Evolutionary conservation across 768 basidiomycete species (phyloP).

Genomic region (Xerocomus brunneocitrinus): DNA sequence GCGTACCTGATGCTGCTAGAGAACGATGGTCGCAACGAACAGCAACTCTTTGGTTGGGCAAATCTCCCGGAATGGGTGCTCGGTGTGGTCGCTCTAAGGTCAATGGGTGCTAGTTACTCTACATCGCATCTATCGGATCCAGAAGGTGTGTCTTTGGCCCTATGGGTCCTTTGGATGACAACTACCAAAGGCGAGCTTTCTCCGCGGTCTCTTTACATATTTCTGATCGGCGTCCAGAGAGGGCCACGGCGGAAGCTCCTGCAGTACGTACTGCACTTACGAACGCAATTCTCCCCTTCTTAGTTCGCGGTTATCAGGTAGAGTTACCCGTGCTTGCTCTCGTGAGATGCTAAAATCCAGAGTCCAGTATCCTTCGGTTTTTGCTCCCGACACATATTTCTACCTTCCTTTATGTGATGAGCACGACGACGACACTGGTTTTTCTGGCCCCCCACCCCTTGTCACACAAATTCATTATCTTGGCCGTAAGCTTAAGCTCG

Average conservation of each 20-base stretch:
- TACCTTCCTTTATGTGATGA: conserved; percentile 36
- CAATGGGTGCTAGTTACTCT: not conserved
- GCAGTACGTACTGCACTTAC: conserved; percentile 25
- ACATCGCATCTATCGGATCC: conserved; percentile 28
- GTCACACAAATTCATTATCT: conserved; percentile 37
- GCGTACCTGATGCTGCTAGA: conserved; percentile 52
- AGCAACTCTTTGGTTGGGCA: conserved; percentile 43
- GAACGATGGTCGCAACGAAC: conserved; percentile 44
- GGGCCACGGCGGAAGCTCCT: conserved; percentile 29
- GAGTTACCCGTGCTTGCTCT: conserved; percentile 1
- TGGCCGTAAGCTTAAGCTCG: conserved; percentile 36
- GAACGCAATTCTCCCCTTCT: conserved; percentile 35
- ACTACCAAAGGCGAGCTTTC: conserved; percentile 33
- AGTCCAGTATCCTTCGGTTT: conserved; percentile 37
- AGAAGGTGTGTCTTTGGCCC: conserved; percentile 35
- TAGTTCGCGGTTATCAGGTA: conserved; percentile 42
- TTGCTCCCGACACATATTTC: conserved; percentile 43
- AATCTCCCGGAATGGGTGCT: conserved; percentile 28
- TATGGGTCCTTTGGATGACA: conserved; percentile 49
- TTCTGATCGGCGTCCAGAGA: conserved; percentile 28
- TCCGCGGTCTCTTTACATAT: not conserved
- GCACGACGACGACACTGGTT: conserved; percentile 19
- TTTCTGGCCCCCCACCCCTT: conserved; percentile 33
- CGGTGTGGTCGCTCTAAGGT: conserved; percentile 12
- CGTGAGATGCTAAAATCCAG: conserved; percentile 5